These are phyloP conservation scores for Hymenoscyphus fraxineus DNA, from an alignment of 2,329 filamentous ascomycete genomes.

Conservation along the genomic window DNA sequence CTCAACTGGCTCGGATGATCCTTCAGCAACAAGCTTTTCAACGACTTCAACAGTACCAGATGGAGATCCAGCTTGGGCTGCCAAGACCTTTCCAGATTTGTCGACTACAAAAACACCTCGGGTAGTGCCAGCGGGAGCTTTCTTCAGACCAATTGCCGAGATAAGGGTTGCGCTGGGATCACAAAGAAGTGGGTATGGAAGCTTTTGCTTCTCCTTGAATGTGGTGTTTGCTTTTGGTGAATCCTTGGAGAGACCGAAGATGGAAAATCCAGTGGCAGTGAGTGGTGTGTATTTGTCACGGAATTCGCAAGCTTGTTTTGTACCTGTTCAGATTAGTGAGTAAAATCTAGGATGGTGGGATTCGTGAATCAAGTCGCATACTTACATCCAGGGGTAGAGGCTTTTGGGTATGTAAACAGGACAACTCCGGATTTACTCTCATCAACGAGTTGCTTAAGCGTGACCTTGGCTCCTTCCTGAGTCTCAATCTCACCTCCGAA, in stretches of 20 bases:
- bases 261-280: constrained; percentile 72
- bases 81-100: constrained; percentile 76
- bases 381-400: constrained; percentile 92
- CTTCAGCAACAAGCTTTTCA: constrained; percentile 60
- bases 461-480: constrained; percentile 77
- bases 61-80: constrained; percentile 71
- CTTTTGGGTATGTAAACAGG: constrained; percentile 92
- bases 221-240: constrained; percentile 86
- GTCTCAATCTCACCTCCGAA: constrained; percentile 75
- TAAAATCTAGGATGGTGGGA: neutral
- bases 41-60: constrained; percentile 74
- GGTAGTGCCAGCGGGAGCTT: constrained; percentile 72
- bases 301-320: constrained; percentile 89
- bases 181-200: constrained; percentile 85
- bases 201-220: constrained; percentile 87
- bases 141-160: constrained; percentile 82
- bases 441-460: constrained; percentile 74
- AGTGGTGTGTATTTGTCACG: constrained; percentile 77
- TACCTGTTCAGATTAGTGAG: constrained; percentile 57
- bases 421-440: constrained; percentile 83
- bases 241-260: constrained; percentile 88
- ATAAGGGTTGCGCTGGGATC: constrained; percentile 74
- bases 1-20: constrained; percentile 22
- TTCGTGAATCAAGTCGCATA: constrained; percentile 17
- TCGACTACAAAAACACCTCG: constrained; percentile 86